Base-by-base conservation (phyloP, 2,329 filamentous ascomycete species). In the Albophoma yamanashiensis region DNA sequence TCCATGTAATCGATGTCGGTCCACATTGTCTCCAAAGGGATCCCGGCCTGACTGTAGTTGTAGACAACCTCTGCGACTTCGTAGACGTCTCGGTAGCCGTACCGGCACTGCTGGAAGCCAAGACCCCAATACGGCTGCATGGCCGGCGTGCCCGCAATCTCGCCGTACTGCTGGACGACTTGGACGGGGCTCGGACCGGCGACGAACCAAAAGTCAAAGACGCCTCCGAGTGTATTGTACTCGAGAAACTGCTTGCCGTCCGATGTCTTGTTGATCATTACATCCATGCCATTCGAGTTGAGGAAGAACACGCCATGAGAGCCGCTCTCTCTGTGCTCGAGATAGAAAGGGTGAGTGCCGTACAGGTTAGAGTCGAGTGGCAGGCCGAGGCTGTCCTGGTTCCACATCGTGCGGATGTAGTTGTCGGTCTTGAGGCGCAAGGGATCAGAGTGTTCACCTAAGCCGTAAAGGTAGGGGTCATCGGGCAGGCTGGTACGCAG, bases 71-170 rank as follows among this genome's bases (percentile, higher is more conserved):
- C 82, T 63, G 87, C 80, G 3, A 91, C 68, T 36, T 84, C 79
- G 1, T 83, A 82, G 84, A 88, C 91, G 66, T 89, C 91, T 45
- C 80, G 76, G 70, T 94, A 94, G 0, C 90, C 91, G 86, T 90
- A 71, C 58, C 69, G 66, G 66, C 89, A 93, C 70, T 95, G 90
- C 64, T 95, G 91, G 69, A 82, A 93, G 0, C 91, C 91, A 62
- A 95, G 84, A 0, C 87, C 85, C 79, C 85, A 93, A 74, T 94
- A 94, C 65, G 89, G 86, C 68, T 92, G 88, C 84, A 93, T 86
- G 0, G 86, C 86, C 1, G 90, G 89, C 6, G 89, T 75, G 0
- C 90, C 89, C 58, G 87, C 77, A 1, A 86, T 82, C 60, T 75
- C 72, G 63, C 89, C 86, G 69, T 93, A 94, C 45, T 88, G 81